phyloP scores from a whole-genome alignment of 352 stramenopile genomes.

The Pythium brachiatum region DNA sequence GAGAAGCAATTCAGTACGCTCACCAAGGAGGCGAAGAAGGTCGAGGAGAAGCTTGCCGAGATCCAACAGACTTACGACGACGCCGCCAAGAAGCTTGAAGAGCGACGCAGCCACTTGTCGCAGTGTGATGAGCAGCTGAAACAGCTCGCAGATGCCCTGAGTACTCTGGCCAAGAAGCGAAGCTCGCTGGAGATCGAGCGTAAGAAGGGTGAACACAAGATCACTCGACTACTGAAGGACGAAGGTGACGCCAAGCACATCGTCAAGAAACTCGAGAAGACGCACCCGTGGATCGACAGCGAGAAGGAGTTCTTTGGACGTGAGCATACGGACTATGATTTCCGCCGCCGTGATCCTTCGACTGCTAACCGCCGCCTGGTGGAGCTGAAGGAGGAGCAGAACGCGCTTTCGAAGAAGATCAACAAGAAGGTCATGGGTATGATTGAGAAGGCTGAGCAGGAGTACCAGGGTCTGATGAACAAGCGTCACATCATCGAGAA shows the following conservation, averaged over 20 bases:
- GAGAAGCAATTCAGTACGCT: constrained; percentile 59
- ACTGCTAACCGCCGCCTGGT: constrained; percentile 87
- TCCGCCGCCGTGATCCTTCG: constrained; percentile 85
- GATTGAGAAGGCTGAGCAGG: constrained; percentile 99
- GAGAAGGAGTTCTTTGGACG: constrained; percentile 98
- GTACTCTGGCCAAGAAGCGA: constrained; percentile 81
- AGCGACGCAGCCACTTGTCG: constrained; percentile 65
- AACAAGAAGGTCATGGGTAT: constrained; percentile 99
- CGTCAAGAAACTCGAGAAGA: constrained; percentile 91
- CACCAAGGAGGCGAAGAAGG: constrained; percentile 67
- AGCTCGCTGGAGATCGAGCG: constrained; percentile 90
- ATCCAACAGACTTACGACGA: constrained; percentile 65
- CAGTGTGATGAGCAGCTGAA: constrained; percentile 92
- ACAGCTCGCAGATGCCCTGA: constrained; percentile 79
- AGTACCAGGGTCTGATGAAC: constrained; percentile 98
- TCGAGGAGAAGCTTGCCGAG: constrained; percentile 61
- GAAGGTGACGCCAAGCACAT: constrained; percentile 87
- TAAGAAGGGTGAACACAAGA: constrained; percentile 95
- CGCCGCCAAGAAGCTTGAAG: constrained; percentile 62
- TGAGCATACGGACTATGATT: constrained; percentile 98
- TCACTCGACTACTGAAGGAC: constrained; percentile 92
- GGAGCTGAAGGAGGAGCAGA: constrained; percentile 92
- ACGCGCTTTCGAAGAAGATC: constrained; percentile 95
- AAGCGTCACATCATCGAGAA: constrained; percentile 99
- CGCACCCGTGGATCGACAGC: constrained; percentile 96